These are phyloP conservation scores for Talaromyces sp. DNA, from an alignment of 2,329 filamentous ascomycete species.

Conservation along the genomic window DNA sequence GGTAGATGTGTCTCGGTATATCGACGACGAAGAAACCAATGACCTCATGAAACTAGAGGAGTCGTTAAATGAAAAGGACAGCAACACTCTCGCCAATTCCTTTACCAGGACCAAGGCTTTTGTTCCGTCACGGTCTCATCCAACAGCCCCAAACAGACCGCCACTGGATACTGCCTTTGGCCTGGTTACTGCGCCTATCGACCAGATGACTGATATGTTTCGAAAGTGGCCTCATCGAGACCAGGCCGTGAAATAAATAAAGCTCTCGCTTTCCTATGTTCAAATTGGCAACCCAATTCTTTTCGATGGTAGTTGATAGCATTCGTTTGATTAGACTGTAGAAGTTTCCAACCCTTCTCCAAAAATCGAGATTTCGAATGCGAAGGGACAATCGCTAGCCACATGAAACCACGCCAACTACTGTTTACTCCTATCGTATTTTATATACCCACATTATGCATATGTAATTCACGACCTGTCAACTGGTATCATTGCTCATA, in stretches of 20 bases:
- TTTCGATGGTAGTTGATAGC: neutral
- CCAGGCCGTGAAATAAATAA: neutral
- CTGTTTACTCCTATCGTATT: no score
- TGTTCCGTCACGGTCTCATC: slow-evolving; percentile 49
- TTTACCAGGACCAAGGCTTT: slow-evolving; percentile 52
- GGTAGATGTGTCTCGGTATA: slow-evolving; percentile 42
- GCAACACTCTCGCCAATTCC: slow-evolving; percentile 34
- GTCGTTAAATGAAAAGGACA: slow-evolving; percentile 31
- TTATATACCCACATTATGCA: no score
- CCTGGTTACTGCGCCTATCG: slow-evolving; percentile 53
- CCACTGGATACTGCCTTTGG: slow-evolving; percentile 54
- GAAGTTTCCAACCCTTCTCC: no score
- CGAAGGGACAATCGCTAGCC: no score
- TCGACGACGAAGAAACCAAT: slow-evolving; percentile 46
- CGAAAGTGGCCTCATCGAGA: slow-evolving; percentile 45
- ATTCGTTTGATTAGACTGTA: no score
- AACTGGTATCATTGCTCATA: no score
- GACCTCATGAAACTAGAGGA: slow-evolving; percentile 48
- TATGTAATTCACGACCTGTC: no score
- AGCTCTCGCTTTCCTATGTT: neutral
- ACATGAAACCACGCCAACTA: no score
- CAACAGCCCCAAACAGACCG: slow-evolving; percentile 46
- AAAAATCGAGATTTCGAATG: no score
- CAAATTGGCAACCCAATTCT: neutral
- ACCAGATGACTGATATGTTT: slow-evolving; percentile 52